phyloP scores from a whole-genome alignment of 257 asterid species.

The Thymus mandschuricus region DNA sequence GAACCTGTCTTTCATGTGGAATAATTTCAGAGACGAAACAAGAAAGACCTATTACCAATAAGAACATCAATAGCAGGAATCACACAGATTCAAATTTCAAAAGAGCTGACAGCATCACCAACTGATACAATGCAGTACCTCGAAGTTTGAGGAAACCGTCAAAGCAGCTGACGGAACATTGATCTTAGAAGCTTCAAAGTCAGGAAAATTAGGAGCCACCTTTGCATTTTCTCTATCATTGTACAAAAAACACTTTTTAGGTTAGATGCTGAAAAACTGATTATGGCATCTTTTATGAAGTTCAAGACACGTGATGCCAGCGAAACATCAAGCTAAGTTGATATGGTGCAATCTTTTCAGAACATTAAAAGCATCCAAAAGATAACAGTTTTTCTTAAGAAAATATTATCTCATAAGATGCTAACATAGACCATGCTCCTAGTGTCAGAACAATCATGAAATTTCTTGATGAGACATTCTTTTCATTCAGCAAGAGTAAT shows the following conservation, averaged over 20 bases:
- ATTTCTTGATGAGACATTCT: conserved; percentile 2
- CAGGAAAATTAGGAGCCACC: conserved; percentile 57
- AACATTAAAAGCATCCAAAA: neutral
- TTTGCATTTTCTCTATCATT: conserved; percentile 72
- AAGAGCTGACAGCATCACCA: conserved; percentile 15
- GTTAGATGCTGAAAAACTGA: conserved; percentile 14
- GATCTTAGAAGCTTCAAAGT: conserved; percentile 68
- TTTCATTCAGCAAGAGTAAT: conserved; percentile 1
- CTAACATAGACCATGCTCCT: conserved; percentile 17
- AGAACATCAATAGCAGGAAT: conserved; percentile 2
- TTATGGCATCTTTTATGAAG: conserved; percentile 17
- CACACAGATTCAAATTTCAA: neutral
- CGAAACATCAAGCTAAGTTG: conserved; percentile 17
- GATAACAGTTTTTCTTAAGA: conserved; percentile 5
- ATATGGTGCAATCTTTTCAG: conserved; percentile 11
- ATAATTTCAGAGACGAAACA: neutral
- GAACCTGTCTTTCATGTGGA: neutral
- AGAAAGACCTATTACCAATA: conserved; percentile 2
- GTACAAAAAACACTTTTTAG: conserved; percentile 32
- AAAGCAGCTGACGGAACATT: conserved; percentile 56
- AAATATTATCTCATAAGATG: conserved; percentile 2
- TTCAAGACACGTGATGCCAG: conserved; percentile 20
- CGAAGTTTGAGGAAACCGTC: conserved; percentile 92
- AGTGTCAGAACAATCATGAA: neutral
- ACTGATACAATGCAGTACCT: conserved; percentile 52